A percentile compares a stretch with the other conserved stretches of the same genome.
phyloP scores from a whole-genome alignment of 1,284 basidiomycete genomes.

The Athelia sp. region DNA sequence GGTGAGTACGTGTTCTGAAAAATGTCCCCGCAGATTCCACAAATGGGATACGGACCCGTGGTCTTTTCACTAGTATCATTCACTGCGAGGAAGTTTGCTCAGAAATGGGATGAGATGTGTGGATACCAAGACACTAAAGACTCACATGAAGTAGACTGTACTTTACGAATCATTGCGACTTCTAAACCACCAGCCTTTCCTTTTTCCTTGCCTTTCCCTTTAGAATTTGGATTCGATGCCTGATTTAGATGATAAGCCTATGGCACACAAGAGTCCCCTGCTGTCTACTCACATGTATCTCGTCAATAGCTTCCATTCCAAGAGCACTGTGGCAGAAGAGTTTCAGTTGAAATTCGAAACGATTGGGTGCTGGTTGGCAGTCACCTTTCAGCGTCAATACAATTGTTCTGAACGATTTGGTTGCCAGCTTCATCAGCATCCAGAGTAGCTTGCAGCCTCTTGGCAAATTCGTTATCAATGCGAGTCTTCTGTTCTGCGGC shows the following conservation, averaged over 20 bases:
- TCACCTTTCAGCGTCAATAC: slow-evolving; percentile 26
- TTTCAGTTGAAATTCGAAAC: not conserved
- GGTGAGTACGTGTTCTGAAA: slow-evolving; percentile 32
- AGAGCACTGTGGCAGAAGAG: slow-evolving; percentile 17
- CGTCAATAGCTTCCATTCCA: slow-evolving; percentile 21
- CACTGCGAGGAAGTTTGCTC: not conserved
- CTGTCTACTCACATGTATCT: slow-evolving; percentile 20
- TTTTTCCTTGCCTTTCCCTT: slow-evolving; percentile 25
- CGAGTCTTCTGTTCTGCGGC: slow-evolving; percentile 33
- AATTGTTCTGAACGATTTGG: slow-evolving; percentile 1
- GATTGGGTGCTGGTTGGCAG: not conserved
- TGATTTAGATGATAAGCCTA: slow-evolving; percentile 7
- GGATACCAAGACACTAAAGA: too few relatives aligned
- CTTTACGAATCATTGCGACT: too few relatives aligned
- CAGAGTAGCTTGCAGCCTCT: slow-evolving; percentile 26
- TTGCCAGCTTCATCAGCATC: slow-evolving; percentile 20
- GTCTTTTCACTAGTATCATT: not conserved
- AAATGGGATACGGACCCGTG: slow-evolving; percentile 16
- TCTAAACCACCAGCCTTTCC: slow-evolving; percentile 4
- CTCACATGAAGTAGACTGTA: too few relatives aligned
- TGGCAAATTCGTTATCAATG: slow-evolving; percentile 34
- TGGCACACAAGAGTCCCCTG: not conserved
- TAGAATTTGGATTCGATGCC: slow-evolving; percentile 27
- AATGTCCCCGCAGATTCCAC: slow-evolving; percentile 36
- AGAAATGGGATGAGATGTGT: too few relatives aligned